A percentile compares a stretch with the other conserved stretches of the same genome.
Evolutionary conservation across 78 protist species (phyloP).

Genomic region (Dictyostelium purpureum): DNA sequence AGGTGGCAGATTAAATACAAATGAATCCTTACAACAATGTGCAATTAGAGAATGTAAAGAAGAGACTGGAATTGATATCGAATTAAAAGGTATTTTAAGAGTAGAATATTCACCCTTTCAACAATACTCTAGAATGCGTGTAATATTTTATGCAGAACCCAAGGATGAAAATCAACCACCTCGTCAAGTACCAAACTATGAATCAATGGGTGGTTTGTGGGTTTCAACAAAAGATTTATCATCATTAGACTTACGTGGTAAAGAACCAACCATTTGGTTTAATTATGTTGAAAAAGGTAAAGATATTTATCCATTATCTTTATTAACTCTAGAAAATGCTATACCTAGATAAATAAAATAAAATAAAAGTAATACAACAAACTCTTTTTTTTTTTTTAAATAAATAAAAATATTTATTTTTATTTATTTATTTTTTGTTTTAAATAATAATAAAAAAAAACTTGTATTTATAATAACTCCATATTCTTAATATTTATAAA

Average conservation of each 20-base stretch:
- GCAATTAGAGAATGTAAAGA: slow-evolving; percentile 74
- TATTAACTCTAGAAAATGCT: slow-evolving; percentile 44
- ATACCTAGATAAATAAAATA: neutral
- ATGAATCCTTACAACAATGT: slow-evolving; percentile 51
- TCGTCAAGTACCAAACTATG: slow-evolving; percentile 48
- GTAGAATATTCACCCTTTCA: slow-evolving; percentile 32
- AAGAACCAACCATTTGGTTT: slow-evolving; percentile 66
- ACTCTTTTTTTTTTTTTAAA: no score
- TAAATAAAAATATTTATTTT: no score
- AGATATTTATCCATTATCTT: slow-evolving; percentile 15
- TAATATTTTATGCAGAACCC: slow-evolving; percentile 69
- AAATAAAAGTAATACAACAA: no score
- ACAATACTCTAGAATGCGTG: slow-evolving; percentile 38
- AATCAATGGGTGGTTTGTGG: slow-evolving; percentile 41
- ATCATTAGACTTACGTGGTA: neutral
- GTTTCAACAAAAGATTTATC: neutral
- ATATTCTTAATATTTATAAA: no score
- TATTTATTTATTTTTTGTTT: no score
- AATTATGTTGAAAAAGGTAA: slow-evolving; percentile 23
- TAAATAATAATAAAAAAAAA: no score
- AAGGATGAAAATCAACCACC: slow-evolving; percentile 39
- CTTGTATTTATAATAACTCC: no score
- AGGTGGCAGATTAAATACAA: slow-evolving; percentile 42
- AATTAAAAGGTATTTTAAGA: slow-evolving; percentile 65
- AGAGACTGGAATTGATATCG: slow-evolving; percentile 75